phyloP scores from a whole-genome alignment of 805 yeast species.

The Barnettozyma sucrosica region DNA sequence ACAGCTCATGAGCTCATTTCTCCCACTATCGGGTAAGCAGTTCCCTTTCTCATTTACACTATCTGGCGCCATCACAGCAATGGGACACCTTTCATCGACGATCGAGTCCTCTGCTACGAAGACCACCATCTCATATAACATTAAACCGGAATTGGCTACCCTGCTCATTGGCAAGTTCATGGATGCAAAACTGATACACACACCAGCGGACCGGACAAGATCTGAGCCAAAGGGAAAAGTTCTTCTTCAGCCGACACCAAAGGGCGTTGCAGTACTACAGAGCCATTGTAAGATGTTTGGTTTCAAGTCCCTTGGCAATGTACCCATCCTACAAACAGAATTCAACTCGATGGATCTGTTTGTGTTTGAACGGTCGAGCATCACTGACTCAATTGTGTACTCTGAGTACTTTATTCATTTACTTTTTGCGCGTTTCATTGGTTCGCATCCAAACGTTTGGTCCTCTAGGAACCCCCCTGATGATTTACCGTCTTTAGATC shows the following conservation, averaged over 20 bases:
- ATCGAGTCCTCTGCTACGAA: conserved; percentile 45
- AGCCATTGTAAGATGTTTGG: conserved; percentile 56
- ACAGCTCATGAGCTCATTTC: conserved; percentile 12
- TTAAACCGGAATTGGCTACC: conserved; percentile 44
- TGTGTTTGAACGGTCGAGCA: conserved; percentile 55
- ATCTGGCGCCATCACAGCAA: conserved; percentile 43
- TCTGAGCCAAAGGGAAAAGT: conserved; percentile 36
- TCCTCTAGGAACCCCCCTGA: conserved; percentile 49
- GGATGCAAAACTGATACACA: conserved; percentile 60
- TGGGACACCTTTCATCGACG: conserved; percentile 44
- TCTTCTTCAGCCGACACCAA: conserved; percentile 80
- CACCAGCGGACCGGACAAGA: conserved; percentile 70
- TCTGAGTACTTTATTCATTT: conserved; percentile 62
- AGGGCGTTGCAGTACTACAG: conserved; percentile 71
- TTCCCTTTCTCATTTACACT: conserved; percentile 50
- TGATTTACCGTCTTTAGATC: conserved; percentile 33
- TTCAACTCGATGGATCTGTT: conserved; percentile 72
- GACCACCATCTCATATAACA: conserved; percentile 48
- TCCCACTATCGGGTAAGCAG: conserved; percentile 27
- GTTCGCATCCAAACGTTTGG: conserved; percentile 68
- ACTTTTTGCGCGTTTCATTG: conserved; percentile 58
- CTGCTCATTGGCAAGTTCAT: conserved; percentile 46
- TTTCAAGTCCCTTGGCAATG: conserved; percentile 32
- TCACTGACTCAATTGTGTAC: conserved; percentile 51
- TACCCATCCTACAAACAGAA: conserved; percentile 44